Base-by-base conservation (phyloP, 148 eudicot genomes). In the Amaranthus hypochondriacus region DNA sequence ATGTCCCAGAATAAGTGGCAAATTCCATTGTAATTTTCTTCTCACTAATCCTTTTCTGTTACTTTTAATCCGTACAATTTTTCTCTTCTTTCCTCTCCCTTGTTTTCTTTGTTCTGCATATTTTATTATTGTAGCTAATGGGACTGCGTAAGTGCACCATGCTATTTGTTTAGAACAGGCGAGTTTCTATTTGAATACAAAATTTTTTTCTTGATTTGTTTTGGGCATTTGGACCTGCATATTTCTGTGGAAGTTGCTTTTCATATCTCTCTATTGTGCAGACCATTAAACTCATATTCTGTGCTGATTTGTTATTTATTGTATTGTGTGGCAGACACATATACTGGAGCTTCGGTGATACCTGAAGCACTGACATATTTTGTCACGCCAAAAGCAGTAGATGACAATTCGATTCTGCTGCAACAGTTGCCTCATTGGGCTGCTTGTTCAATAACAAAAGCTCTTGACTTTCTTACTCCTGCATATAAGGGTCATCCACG, bases 361-460 rank as follows among this genome's bases (percentile, higher is more conserved):
- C 96, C 96, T 70, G 94, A 92, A 82, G 99, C 96, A 66, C 83
- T 96, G 77, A 79, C 96, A 71, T 96, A 92, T 81, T 92, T 96
- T 72, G 94, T 96, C 61, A 96, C 89, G 61, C 97, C 99, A 42
- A 92, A 90, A 86, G 88, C 97, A 28, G 91, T 96, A 46, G 97
- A 96, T 78, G 99, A 96, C 79, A 87, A 92, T 83, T 96, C 97
- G 5, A 54, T 92, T 60, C 85, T 90, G 76, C 67, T 96, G 86
- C 99, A 92, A 80, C 99, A 92, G 76, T 80, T 96, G 84, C 97
- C 97, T 71, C 99, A 96, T 79, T 96, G 99, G 99, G 96, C 97
- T 71, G 90, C 97, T 79, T 96, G 99, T 79, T 92, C 99, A 56
- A 87, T 96, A 72, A 96, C 97, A 28, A 96, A 96, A 69, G 97